Evolutionary conservation across 495 filamentous ascomycete species (phyloP).

Genomic region (Podospora bellae-mahoneyi): DNA sequence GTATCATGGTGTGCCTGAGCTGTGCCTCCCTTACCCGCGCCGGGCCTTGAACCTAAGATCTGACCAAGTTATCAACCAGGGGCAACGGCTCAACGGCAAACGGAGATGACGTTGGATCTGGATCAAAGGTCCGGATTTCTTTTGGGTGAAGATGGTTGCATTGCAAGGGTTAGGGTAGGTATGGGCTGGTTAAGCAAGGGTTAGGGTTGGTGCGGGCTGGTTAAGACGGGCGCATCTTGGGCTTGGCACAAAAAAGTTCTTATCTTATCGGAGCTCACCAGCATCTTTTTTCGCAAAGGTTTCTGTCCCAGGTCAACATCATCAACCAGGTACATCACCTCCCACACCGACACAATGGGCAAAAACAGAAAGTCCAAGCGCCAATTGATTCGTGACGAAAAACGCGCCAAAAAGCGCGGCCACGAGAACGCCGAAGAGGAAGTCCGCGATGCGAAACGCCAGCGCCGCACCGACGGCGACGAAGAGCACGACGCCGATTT

Average conservation of each 20-base stretch:
- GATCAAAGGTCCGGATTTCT: neutral
- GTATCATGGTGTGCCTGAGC: too few relatives aligned
- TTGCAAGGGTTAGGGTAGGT: neutral
- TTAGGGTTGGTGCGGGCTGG: neutral
- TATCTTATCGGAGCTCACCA: neutral
- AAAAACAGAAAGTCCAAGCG: slow-evolving; percentile 42
- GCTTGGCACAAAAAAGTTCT: neutral
- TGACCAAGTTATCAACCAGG: neutral
- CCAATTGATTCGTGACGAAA: slow-evolving; percentile 47
- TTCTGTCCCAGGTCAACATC: neutral
- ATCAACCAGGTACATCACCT: neutral
- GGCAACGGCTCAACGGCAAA: neutral
- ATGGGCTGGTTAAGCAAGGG: neutral
- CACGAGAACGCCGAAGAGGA: slow-evolving; percentile 33
- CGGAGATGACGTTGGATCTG: neutral
- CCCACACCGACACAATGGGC: slow-evolving; percentile 24
- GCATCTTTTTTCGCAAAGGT: neutral
- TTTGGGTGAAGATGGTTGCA: neutral
- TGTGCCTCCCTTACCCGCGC: neutral
- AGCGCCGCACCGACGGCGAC: slow-evolving; percentile 32
- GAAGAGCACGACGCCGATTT: slow-evolving; percentile 26
- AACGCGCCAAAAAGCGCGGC: slow-evolving; percentile 41
- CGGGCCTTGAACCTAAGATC: neutral
- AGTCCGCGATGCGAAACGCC: slow-evolving; percentile 36
- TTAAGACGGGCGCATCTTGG: neutral